A percentile compares a stretch with the other conserved stretches of the same genome.
These are phyloP conservation scores for Colletotrichum eremochloae DNA, from an alignment of 2,329 filamentous ascomycete species.

Conservation along the genomic window DNA sequence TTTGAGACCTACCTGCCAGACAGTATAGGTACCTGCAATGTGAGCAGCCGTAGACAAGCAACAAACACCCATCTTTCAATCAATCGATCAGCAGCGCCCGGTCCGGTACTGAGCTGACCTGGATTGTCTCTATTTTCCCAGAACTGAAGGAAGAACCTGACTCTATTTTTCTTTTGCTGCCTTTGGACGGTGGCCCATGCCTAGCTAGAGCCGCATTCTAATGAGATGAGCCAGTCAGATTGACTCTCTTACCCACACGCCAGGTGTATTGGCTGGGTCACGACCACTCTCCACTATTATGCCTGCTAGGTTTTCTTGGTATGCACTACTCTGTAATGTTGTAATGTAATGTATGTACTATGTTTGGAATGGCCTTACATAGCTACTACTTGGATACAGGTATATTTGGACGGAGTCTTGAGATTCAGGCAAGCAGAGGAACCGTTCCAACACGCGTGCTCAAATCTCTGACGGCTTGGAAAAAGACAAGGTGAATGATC, in stretches of 20 bases:
- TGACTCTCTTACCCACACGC: slow-evolving; percentile 26
- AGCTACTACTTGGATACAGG: background rate
- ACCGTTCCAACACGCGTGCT: background rate
- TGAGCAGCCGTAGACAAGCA: slow-evolving; percentile 1
- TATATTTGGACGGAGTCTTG: background rate
- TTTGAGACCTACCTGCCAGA: slow-evolving; percentile 21
- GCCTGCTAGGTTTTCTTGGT: slow-evolving; percentile 3
- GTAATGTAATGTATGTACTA: background rate
- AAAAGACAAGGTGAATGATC: too few relatives aligned
- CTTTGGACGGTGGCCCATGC: too few relatives aligned
- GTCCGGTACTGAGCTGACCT: background rate
- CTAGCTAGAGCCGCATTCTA: slow-evolving; percentile 27
- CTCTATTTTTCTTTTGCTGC: background rate
- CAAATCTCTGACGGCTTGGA: too few relatives aligned
- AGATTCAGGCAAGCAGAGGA: background rate
- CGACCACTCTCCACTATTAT: slow-evolving; percentile 8
- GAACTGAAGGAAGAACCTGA: too few relatives aligned
- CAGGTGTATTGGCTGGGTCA: slow-evolving; percentile 9
- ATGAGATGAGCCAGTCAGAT: slow-evolving; percentile 35
- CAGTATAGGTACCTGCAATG: background rate
- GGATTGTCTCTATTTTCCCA: background rate
- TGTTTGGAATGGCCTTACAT: background rate
- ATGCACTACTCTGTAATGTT: background rate
- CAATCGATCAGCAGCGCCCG: background rate
- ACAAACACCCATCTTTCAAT: background rate